Conservation (phyloP, 2,329 filamentous ascomycete species). For the Trichoderma sp. region DNA sequence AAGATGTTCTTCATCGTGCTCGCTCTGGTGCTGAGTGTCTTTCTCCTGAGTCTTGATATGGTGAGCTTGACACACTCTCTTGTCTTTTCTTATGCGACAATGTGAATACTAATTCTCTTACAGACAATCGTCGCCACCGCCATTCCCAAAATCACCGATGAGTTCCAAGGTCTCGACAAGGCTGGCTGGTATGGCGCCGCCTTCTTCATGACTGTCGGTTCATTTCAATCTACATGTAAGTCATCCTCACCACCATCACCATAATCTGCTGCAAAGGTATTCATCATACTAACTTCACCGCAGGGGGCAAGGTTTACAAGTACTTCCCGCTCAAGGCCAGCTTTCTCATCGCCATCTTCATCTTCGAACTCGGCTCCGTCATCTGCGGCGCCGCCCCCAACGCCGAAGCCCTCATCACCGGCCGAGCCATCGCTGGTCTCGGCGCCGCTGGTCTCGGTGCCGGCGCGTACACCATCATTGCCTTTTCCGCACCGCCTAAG, state of each 20-base stretch:
- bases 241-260: not conserved
- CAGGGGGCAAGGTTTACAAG: slow-evolving; percentile 48
- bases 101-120: not conserved
- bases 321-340: slow-evolving; percentile 52
- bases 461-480: slow-evolving; percentile 52
- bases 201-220: slow-evolving; percentile 50
- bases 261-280: not conserved
- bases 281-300: slow-evolving; percentile 28
- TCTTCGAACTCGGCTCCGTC: slow-evolving; percentile 55
- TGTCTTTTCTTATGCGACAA: not conserved
- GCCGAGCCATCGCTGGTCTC: slow-evolving; percentile 47
- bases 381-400: slow-evolving; percentile 49
- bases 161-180: slow-evolving; percentile 51
- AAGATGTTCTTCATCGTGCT: slow-evolving; percentile 45
- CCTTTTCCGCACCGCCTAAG: slow-evolving; percentile 39
- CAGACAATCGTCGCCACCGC: slow-evolving; percentile 57
- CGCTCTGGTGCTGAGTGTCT: slow-evolving; percentile 47
- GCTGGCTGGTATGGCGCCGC: slow-evolving; percentile 60
- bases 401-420: slow-evolving; percentile 49
- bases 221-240: slow-evolving; percentile 44
- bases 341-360: slow-evolving; percentile 47
- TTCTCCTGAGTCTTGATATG: slow-evolving; percentile 50
- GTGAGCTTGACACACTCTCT: slow-evolving; percentile 27
- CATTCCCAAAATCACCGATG: slow-evolving; percentile 55
- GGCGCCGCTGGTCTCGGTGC: slow-evolving; percentile 47